Conservation (phyloP, 2,329 filamentous ascomycete genomes). For the Aspergillus brasiliensis region DNA sequence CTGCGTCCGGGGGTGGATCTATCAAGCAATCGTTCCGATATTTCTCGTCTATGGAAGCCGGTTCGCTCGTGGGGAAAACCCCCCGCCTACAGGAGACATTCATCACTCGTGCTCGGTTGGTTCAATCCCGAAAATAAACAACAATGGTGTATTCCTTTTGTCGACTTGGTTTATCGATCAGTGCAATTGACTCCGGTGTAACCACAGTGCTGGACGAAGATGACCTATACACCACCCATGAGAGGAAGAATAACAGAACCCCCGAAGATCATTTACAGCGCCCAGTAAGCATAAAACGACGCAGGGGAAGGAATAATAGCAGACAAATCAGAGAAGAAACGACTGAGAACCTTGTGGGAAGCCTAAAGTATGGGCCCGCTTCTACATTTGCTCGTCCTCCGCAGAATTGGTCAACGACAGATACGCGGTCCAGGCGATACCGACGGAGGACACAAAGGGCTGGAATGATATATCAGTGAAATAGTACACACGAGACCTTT, state of each 20-base stretch:
- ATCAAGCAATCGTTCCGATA: slow-evolving; percentile 19
- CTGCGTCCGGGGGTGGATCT: slow-evolving; percentile 15
- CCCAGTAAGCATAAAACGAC: slow-evolving; percentile 15
- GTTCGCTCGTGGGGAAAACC: background rate
- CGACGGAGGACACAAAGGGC: slow-evolving; percentile 94
- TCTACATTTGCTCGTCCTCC: slow-evolving; percentile 60
- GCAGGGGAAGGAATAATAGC: slow-evolving; percentile 6
- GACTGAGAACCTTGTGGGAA: slow-evolving; percentile 3
- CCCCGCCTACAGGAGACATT: background rate
- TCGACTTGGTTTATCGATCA: background rate
- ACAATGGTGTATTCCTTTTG: background rate
- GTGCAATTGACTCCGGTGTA: background rate
- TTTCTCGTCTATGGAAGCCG: slow-evolving; percentile 5
- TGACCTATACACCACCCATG: slow-evolving; percentile 18
- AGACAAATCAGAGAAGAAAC: slow-evolving; percentile 4
- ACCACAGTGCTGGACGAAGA: slow-evolving; percentile 9
- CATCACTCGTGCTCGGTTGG: background rate
- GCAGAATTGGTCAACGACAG: slow-evolving; percentile 87
- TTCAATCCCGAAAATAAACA: background rate
- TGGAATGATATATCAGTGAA: slow-evolving; percentile 39
- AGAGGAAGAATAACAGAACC: slow-evolving; percentile 10
- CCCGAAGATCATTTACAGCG: slow-evolving; percentile 16
- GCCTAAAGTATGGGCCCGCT: background rate
- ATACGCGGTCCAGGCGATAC: slow-evolving; percentile 98
- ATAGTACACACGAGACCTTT: background rate